phyloP scores from a whole-genome alignment of 768 basidiomycete species.

The Cystoderma amianthinum region DNA sequence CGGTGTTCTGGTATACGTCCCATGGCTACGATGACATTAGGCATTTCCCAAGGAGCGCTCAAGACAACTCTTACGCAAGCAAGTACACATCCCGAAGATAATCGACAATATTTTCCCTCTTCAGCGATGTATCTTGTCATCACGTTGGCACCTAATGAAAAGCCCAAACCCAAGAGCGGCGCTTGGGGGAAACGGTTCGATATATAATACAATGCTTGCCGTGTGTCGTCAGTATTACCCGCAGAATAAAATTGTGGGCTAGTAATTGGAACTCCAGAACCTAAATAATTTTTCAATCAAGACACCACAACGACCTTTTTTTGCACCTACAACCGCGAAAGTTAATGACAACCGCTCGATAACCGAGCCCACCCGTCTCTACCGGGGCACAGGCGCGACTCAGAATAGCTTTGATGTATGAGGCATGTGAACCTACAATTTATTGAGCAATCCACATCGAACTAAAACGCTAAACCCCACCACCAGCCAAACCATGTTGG shows the following conservation, averaged over 20 bases:
- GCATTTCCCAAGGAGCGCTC: no score
- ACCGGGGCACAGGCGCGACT: conserved; percentile 64
- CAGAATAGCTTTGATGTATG: conserved; percentile 82
- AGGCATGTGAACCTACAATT: conserved; percentile 75
- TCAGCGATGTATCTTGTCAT: conserved; percentile 86
- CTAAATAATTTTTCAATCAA: conserved; percentile 26
- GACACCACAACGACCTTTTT: not conserved
- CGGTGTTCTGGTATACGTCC: conserved; percentile 43
- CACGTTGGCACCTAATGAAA: conserved; percentile 91
- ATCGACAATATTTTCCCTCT: conserved; percentile 58
- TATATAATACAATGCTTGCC: conserved; percentile 75
- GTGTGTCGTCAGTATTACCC: conserved; percentile 85
- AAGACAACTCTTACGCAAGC: conserved; percentile 61
- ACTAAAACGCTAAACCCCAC: conserved; percentile 14
- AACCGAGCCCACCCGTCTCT: conserved; percentile 81
- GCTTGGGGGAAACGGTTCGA: conserved; percentile 68
- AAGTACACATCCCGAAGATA: conserved; percentile 61
- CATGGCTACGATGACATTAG: conserved; percentile 43
- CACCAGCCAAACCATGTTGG: conserved; percentile 49
- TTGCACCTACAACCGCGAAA: conserved; percentile 77
- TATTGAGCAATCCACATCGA: not conserved
- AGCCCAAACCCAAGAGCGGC: conserved; percentile 83
- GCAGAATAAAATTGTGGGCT: conserved; percentile 82
- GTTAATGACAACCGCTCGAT: conserved; percentile 86
- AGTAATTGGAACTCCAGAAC: conserved; percentile 82